These are phyloP conservation scores for Salix brachista DNA, from an alignment of 345 rosid genomes.

Conservation along the genomic window DNA sequence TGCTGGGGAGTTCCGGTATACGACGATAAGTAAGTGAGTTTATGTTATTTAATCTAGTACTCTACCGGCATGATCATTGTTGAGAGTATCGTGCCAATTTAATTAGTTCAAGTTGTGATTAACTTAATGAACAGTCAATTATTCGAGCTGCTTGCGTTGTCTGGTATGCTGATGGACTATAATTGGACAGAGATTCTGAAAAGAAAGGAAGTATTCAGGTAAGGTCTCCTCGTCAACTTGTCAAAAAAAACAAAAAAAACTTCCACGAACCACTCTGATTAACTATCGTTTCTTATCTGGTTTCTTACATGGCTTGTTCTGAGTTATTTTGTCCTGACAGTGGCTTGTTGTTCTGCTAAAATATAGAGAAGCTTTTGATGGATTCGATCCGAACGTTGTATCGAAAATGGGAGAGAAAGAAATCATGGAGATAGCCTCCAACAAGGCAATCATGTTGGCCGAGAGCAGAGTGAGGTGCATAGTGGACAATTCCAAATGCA, in stretches of 20 bases:
- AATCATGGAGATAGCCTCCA: constrained; percentile 61
- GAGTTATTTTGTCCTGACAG: neutral
- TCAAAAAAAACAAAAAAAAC: neutral
- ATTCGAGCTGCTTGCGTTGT: constrained; percentile 84
- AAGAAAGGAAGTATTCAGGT: constrained; percentile 71
- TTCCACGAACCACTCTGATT: neutral
- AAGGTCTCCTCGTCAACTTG: neutral
- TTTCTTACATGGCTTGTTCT: neutral
- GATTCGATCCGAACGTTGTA: constrained; percentile 68
- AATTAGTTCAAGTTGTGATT: neutral
- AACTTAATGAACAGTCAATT: constrained; percentile 48
- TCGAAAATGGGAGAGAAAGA: constrained; percentile 85
- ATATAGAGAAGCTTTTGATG: constrained; percentile 67
- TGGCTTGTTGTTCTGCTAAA: neutral
- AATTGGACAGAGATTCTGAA: constrained; percentile 95
- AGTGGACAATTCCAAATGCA: constrained; percentile 85
- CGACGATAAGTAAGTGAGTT: constrained; percentile 70
- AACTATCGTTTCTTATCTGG: neutral
- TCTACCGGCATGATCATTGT: neutral
- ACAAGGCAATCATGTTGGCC: constrained; percentile 66
- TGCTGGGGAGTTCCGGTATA: constrained; percentile 95
- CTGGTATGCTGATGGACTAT: constrained; percentile 94
- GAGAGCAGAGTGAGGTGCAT: constrained; percentile 86
- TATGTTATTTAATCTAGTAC: neutral
- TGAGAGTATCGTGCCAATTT: neutral